Conservation (phyloP, 306 rosid species). For the Dryas octopetala region DNA sequence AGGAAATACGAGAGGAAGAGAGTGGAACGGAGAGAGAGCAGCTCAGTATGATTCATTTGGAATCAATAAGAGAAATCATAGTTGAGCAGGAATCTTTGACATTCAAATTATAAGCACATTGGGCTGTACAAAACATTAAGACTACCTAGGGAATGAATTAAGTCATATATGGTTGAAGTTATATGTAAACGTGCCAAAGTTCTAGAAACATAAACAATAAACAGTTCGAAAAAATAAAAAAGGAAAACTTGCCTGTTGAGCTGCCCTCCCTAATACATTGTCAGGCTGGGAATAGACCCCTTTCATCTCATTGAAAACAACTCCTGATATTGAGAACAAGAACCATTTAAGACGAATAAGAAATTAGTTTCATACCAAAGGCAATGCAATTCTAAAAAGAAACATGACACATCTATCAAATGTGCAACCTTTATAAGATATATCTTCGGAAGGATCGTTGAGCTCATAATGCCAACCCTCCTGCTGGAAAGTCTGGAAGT, state of each 20-base stretch:
- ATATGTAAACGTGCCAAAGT: not conserved
- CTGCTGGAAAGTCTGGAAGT: constrained; percentile 84
- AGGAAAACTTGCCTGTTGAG: constrained; percentile 80
- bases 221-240: constrained; percentile 1
- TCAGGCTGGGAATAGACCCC: constrained; percentile 99
- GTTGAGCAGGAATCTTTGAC: not conserved
- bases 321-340: constrained; percentile 57
- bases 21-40: not conserved
- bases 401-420: not conserved
- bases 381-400: constrained; percentile 6
- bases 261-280: constrained; percentile 72
- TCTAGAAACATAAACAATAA: constrained; percentile 15
- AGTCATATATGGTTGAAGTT: not conserved
- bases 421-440: constrained; percentile 72
- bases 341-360: not conserved
- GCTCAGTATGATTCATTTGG: not conserved
- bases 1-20: not conserved
- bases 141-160: not conserved
- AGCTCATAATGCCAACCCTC: constrained; percentile 99
- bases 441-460: constrained; percentile 86
- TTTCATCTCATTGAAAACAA: constrained; percentile 98
- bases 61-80: not conserved
- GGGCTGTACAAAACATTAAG: not conserved
- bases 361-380: not conserved
- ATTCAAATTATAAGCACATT: not conserved